Conservation (phyloP, 1,284 basidiomycete genomes). For the Ceratobasidium sp. region DNA sequence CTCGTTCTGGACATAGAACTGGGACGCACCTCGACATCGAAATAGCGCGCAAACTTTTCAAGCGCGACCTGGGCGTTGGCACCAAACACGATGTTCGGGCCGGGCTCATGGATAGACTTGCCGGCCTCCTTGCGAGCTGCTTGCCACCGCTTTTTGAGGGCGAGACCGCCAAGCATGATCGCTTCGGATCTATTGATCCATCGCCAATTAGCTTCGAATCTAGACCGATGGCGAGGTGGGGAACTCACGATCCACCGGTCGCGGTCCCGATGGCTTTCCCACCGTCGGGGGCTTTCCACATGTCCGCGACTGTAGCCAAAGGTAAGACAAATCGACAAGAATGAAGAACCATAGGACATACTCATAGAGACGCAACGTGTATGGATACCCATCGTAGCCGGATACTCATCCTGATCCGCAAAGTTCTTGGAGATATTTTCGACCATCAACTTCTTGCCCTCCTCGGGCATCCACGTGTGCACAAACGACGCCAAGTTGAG, state of each 20-base stretch:
- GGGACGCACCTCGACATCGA: conserved; percentile 78
- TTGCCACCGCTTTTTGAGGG: conserved; percentile 97
- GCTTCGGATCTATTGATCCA: conserved; percentile 70
- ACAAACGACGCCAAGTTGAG: conserved; percentile 88
- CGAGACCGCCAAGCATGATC: conserved; percentile 92
- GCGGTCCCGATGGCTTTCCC: conserved; percentile 89
- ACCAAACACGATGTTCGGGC: conserved; percentile 83
- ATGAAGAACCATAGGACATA: conserved; percentile 45
- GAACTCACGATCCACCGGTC: conserved; percentile 85
- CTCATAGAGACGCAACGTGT: conserved; percentile 70
- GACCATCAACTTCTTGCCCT: conserved; percentile 78
- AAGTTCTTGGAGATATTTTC: conserved; percentile 93
- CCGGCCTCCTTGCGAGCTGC: conserved; percentile 87
- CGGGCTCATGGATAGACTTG: conserved; percentile 86
- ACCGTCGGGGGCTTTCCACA: conserved; percentile 89
- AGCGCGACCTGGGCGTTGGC: conserved; percentile 89
- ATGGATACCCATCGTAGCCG: conserved; percentile 80
- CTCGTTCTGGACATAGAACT: conserved; percentile 46
- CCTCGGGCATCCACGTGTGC: conserved; percentile 77
- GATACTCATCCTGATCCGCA: conserved; percentile 94
- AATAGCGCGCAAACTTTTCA: conserved; percentile 94
- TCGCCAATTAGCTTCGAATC: conserved; percentile 17
- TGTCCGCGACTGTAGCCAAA: conserved; percentile 87
- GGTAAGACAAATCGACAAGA: conserved; percentile 47
- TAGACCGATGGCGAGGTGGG: conserved; percentile 56